Conservation (phyloP, 2,329 filamentous ascomycete species). For the Teratosphaeria gauchensis region DNA sequence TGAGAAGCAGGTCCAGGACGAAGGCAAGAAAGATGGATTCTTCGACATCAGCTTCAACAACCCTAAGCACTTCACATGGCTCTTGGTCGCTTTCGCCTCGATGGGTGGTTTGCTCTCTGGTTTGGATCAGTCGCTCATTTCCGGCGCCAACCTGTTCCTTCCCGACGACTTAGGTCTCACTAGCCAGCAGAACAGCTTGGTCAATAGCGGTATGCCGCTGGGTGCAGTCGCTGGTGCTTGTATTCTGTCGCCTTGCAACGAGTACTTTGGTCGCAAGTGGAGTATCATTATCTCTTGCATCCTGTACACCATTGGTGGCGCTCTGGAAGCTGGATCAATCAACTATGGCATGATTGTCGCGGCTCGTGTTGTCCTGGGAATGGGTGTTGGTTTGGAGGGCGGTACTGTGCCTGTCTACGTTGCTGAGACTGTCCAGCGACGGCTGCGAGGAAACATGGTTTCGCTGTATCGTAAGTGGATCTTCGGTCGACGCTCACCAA, state of each 20-base stretch:
- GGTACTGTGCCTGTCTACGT: conserved; percentile 68
- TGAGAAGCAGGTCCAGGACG: conserved; percentile 28
- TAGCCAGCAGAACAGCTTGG: conserved; percentile 50
- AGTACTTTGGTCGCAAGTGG: conserved; percentile 56
- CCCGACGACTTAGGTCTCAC: conserved; percentile 48
- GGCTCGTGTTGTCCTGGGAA: conserved; percentile 57
- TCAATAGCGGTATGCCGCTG: conserved; percentile 62
- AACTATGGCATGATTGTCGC: conserved; percentile 64
- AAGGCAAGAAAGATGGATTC: conserved; percentile 29
- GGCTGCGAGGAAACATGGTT: conserved; percentile 60
- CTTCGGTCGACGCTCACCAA: background rate
- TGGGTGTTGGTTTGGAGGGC: conserved; percentile 63
- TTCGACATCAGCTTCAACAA: conserved; percentile 52
- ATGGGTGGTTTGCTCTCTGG: conserved; percentile 66
- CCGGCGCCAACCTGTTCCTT: conserved; percentile 58
- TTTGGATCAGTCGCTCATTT: conserved; percentile 64
- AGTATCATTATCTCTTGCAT: conserved; percentile 61
- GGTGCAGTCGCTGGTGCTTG: conserved; percentile 62
- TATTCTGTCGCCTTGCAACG: conserved; percentile 57
- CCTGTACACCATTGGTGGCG: conserved; percentile 61
- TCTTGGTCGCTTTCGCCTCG: conserved; percentile 61
- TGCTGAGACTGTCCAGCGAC: conserved; percentile 59
- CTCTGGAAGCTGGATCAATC: conserved; percentile 56
- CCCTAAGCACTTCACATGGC: conserved; percentile 56
- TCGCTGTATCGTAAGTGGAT: conserved; percentile 48